A percentile compares a stretch with the other conserved stretches of the same genome.
Evolutionary conservation across 2,329 filamentous ascomycete species (phyloP).

Genomic region (Neocatenulostroma microsporum): DNA sequence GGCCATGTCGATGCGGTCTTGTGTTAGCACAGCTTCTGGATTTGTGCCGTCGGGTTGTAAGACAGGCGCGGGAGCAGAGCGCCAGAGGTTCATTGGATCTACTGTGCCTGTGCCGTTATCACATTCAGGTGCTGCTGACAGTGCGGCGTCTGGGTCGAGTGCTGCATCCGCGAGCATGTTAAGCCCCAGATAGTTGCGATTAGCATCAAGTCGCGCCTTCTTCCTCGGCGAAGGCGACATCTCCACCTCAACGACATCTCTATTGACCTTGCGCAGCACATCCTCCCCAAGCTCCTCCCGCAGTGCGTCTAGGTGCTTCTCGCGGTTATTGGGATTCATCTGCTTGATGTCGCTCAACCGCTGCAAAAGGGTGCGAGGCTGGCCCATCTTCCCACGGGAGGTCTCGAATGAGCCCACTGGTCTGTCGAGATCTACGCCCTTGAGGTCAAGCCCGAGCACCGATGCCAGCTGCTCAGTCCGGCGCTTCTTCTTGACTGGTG

Average conservation of each 20-base stretch:
- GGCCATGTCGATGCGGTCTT: slow-evolving; percentile 5
- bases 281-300: slow-evolving; percentile 7
- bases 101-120: too few relatives aligned
- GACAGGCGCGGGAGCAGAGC: too few relatives aligned
- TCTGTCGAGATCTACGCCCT: slow-evolving; percentile 4
- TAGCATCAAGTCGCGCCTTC: slow-evolving; percentile 2
- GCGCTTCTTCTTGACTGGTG: slow-evolving; percentile 7
- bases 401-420: slow-evolving; percentile 6
- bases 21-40: slow-evolving; percentile 3
- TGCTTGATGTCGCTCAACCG: slow-evolving; percentile 13
- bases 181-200: too few relatives aligned
- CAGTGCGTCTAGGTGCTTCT: slow-evolving; percentile 7
- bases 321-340: slow-evolving; percentile 11
- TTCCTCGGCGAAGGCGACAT: slow-evolving; percentile 4
- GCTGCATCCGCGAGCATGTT: slow-evolving; percentile 3
- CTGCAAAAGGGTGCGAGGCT: slow-evolving; percentile 10
- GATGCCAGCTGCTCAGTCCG: neutral
- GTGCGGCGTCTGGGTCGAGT: too few relatives aligned
- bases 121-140: too few relatives aligned
- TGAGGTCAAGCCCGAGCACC: slow-evolving; percentile 4
- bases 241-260: slow-evolving; percentile 2
- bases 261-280: neutral
- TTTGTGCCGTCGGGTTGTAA: too few relatives aligned
- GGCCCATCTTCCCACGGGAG: slow-evolving; percentile 5
- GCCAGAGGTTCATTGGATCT: too few relatives aligned